Evolutionary conservation across 345 rosid genomes (phyloP), one percentile per base, ranked within the genome.

Genomic region (Xanthoceras sorbifolium): DNA sequence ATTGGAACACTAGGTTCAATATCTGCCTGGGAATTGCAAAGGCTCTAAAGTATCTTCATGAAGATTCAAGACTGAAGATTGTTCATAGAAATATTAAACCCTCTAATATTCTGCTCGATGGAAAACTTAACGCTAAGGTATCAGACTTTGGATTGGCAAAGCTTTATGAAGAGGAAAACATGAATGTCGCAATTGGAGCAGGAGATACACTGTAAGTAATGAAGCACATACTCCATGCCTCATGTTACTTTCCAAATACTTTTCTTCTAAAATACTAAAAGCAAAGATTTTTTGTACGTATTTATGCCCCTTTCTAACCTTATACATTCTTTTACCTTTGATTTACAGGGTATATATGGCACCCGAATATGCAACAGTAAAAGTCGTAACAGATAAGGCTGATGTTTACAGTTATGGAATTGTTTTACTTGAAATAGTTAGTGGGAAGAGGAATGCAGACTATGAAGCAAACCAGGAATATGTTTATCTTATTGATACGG

Each of bases 331-430:
- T 46, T 46, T 46, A 46, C 52, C 18, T 54, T 54, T 54, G 25
- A 22, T 55, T 69, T 55, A 3, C 62, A 79, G 78, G 25, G 74
- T 68, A 60, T 79, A 73, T 14, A 44, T 79, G 57, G 82, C 82
- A 25, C 82, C 82, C 0, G 74, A 79, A 63, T 67, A 73, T 26
- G 82, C 77, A 46, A 25, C 23, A 40, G 55, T 54, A 15, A 54
- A 32, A 67, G 12, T 54, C 55, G 22, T 73, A n/a, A 31, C 78
- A 25, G 82, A 29, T 15, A 73, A 73, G 62, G 74, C 52, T 29
- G 81, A 79, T 67, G 74, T 79, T 34, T 79, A 59, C 6, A 67
- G 82, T 57, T 79, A n/a, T 25, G 78, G 82, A 65, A 65, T 73
- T 8, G 64, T 79, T 25, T n/a, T 68, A 46, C 74, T 79, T 6